phyloP scores from a whole-genome alignment of 2,329 filamentous ascomycete species.

The Raffaelea albimanens region DNA sequence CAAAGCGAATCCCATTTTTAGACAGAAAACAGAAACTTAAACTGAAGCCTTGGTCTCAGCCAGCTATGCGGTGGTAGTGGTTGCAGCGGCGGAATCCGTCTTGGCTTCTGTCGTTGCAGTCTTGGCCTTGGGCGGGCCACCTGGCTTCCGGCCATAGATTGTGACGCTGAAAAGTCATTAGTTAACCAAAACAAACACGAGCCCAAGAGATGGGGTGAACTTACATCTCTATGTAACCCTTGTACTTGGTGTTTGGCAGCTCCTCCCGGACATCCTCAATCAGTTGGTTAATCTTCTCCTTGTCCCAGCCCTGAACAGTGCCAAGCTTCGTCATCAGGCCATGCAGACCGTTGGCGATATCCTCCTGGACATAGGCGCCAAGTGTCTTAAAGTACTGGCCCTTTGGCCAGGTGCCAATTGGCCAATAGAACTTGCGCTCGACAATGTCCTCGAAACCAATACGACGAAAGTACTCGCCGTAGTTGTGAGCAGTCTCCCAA shows the following conservation, averaged over 20 bases:
- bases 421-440: constrained; percentile 14
- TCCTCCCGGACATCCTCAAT: constrained; percentile 7
- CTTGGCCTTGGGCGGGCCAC: neutral
- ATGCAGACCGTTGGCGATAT: constrained; percentile 12
- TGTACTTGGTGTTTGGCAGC: constrained; percentile 4
- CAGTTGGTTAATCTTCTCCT: constrained; percentile 7
- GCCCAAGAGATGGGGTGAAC: neutral
- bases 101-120: too few species aligned
- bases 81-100: too few species aligned
- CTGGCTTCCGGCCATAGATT: neutral
- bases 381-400: constrained; percentile 14
- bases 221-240: constrained; percentile 7
- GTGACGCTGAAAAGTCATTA: neutral
- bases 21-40: too few species aligned
- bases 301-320: constrained; percentile 13
- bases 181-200: neutral
- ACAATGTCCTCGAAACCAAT: constrained; percentile 15
- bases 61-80: too few species aligned
- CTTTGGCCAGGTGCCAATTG: constrained; percentile 15
- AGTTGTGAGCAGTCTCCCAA: neutral
- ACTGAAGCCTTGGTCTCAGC: too few species aligned
- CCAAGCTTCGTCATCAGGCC: constrained; percentile 7
- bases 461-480: neutral
- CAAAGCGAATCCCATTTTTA: too few species aligned
- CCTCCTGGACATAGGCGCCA: constrained; percentile 9